Evolutionary conservation across 2,329 filamentous ascomycete genomes (phyloP).

Genomic region (Coniosporium tulheliwenetii): DNA sequence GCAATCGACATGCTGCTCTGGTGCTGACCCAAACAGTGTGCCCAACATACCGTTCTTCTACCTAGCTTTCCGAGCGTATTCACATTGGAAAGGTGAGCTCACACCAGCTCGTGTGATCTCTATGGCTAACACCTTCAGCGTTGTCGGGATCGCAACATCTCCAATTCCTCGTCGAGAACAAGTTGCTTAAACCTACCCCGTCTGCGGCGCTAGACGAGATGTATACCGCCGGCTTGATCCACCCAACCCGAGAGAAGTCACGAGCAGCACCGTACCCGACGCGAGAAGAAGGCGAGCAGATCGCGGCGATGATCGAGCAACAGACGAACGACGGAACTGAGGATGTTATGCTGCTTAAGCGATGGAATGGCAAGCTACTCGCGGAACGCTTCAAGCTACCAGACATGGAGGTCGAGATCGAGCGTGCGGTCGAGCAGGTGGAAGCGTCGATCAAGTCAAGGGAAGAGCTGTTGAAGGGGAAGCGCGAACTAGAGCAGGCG

Average conservation of each 20-base stretch:
- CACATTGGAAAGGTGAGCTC: conserved; percentile 16
- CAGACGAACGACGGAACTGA: conserved; percentile 23
- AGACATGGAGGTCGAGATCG: conserved; percentile 38
- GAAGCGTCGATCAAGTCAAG: conserved; percentile 25
- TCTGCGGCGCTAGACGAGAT: conserved; percentile 57
- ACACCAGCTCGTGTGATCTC: neutral
- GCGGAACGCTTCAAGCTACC: conserved; percentile 31
- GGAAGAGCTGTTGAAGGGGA: conserved; percentile 11
- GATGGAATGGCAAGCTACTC: conserved; percentile 35
- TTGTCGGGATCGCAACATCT: conserved; percentile 72
- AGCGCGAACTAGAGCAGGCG: conserved; percentile 3
- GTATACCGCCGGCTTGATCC: conserved; percentile 42
- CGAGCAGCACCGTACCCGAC: conserved; percentile 21
- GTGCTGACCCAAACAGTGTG: conserved; percentile 36
- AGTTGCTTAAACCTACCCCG: conserved; percentile 50
- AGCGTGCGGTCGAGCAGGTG: conserved; percentile 35
- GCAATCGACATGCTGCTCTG: neutral
- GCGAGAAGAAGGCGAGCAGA: conserved; percentile 18
- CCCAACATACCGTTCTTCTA: conserved; percentile 98
- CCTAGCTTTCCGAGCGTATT: conserved; percentile 59
- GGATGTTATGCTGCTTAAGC: conserved; percentile 32
- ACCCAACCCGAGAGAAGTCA: conserved; percentile 23
- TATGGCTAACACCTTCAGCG: conserved; percentile 29
- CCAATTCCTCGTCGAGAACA: conserved; percentile 62
- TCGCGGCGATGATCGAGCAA: conserved; percentile 20